Base-by-base conservation (phyloP, 2,329 filamentous ascomycete species). In the Lachnum nothofagi region DNA sequence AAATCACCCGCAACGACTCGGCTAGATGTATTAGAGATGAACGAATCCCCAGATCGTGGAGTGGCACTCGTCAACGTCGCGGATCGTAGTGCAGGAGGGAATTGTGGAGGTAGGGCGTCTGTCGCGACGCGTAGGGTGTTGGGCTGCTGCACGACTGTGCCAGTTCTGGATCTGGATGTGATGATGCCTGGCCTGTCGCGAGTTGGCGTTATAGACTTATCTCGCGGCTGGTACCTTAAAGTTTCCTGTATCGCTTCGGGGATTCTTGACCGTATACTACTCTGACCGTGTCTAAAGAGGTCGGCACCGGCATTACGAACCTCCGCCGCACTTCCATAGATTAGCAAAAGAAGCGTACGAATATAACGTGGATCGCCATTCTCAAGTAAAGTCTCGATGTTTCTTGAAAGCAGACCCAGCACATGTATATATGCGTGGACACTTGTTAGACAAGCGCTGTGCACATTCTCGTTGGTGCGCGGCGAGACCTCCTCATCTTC, bases 21-120 rank as follows among this genome's bases (percentile, higher is more conserved):
- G 19, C 61, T 60, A 42, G 54, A 51, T n/a, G 55, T 60, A 14
- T 55, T 58, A 16, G 83, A 82, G 2, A 74, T 76, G 64, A 93
- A 94, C 0, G 87, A 88, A 60, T 95, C 89, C 37, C 85, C 86
- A 6, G 88, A 94, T 20, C 87, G 82, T 39, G 89, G 88, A 1
- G 88, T 94, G n/a, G 76, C 60, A 48, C 59, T 64, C 10, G 58
- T 60, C 55, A 75, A 70, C 3, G 73, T 76, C 2, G 75, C 74
- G 23, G 76, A 76, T 19, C 79, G 74, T 12, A 71, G 67, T 9
- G 63, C 65, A 25, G 75, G 74, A 51, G 78, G 78, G 46, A 74
- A 77, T 0, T 74, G 68, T 69, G 70, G 65, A 8, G 63, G 60
- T 2, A 72, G 67, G 6, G 78, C 72, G 54, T 82, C 78, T 0